These are phyloP conservation scores for Crucihimalaya himalaica DNA, from an alignment of 345 rosid species.

Conservation along the genomic window DNA sequence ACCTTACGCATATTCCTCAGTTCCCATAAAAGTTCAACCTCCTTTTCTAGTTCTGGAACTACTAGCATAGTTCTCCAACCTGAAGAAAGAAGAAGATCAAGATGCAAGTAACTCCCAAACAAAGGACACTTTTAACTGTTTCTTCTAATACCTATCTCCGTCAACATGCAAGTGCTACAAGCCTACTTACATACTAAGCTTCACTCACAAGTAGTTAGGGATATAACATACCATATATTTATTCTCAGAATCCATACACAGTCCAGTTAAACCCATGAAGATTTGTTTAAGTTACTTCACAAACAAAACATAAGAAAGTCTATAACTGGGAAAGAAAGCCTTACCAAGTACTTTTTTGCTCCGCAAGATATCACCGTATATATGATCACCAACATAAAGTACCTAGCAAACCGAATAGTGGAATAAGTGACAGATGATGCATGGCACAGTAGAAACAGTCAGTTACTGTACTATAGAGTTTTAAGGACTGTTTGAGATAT, in stretches of 20 bases:
- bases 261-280: background rate
- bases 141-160: slow-evolving; percentile 9
- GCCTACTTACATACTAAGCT: slow-evolving; percentile 13
- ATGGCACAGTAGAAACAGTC: background rate
- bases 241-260: background rate
- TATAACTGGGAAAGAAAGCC: slow-evolving; percentile 1
- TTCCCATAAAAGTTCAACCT: slow-evolving; percentile 85
- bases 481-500: background rate
- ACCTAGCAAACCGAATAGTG: slow-evolving; percentile 51
- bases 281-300: background rate
- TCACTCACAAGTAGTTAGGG: background rate
- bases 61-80: slow-evolving; percentile 99
- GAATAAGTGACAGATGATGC: slow-evolving; percentile 14
- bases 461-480: background rate
- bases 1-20: slow-evolving; percentile 80
- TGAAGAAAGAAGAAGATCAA: slow-evolving; percentile 38
- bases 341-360: slow-evolving; percentile 96
- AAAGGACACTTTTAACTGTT: slow-evolving; percentile 5
- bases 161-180: background rate
- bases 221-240: background rate
- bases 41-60: slow-evolving; percentile 95
- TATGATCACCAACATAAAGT: slow-evolving; percentile 97
- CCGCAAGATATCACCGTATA: slow-evolving; percentile 95
- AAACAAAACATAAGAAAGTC: background rate
- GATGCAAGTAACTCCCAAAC: background rate